Conservation (phyloP, 495 filamentous ascomycete species). For the Xylaria venustula region DNA sequence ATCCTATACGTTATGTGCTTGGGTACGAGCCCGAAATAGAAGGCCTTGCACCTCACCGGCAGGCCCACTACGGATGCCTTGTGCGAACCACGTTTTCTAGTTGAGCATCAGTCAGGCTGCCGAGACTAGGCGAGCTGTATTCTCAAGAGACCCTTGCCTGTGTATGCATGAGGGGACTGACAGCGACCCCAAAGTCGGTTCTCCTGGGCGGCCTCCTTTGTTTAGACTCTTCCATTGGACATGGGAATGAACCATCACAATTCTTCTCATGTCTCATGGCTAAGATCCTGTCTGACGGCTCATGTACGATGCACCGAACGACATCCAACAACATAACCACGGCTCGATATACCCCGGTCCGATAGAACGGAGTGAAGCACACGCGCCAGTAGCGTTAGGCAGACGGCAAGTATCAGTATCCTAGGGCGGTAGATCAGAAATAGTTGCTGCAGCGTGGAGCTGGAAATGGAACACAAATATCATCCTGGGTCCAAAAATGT, state of each 20-base stretch:
- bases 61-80: neutral
- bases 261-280: neutral
- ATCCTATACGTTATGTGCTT: neutral
- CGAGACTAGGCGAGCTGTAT: neutral
- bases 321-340: neutral
- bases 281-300: neutral
- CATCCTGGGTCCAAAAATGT: neutral
- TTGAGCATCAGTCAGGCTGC: neutral
- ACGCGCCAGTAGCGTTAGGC: neutral
- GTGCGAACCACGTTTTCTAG: neutral
- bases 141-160: neutral
- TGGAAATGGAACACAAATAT: too few species aligned
- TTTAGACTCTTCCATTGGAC: neutral
- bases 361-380: neutral
- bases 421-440: neutral
- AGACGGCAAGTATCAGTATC: neutral
- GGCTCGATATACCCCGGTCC: neutral
- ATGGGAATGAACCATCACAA: neutral
- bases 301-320: too few species aligned
- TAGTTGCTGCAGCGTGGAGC: too few species aligned
- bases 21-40: neutral
- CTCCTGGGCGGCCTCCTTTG: neutral
- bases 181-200: neutral
- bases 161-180: neutral
- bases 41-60: neutral